phyloP scores from a whole-genome alignment of 345 rosid species.

The Sonneratia alba region DNA sequence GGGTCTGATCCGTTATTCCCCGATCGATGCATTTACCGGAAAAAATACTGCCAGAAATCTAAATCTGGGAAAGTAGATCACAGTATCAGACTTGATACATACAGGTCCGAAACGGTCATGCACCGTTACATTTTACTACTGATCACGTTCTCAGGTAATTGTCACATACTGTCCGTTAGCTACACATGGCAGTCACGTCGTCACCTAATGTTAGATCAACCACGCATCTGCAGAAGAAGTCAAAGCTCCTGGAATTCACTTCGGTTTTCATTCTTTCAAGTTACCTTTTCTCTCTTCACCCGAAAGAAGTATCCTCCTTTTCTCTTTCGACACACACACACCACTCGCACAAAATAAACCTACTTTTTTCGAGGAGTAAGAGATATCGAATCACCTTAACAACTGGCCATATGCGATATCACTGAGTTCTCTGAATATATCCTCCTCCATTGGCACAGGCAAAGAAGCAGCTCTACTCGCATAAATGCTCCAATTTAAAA shows the following conservation, averaged over 20 bases:
- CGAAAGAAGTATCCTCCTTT: no score
- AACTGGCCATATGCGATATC: not conserved
- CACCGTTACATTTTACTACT: not conserved
- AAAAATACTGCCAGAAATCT: not conserved
- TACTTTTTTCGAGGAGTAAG: no score
- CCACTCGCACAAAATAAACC: no score
- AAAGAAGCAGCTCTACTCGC: not conserved
- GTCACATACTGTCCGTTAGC: not conserved
- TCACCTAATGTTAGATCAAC: no score
- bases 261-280: no score
- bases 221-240: no score
- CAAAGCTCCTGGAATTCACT: no score
- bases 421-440: not conserved
- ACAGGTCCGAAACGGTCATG: not conserved
- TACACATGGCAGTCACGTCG: no score
- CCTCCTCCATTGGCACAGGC: slow-evolving; percentile 4
- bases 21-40: slow-evolving; percentile 12
- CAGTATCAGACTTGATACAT: not conserved
- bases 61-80: not conserved
- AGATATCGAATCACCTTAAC: no score
- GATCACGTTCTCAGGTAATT: not conserved
- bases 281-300: no score
- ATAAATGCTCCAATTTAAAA: slow-evolving; percentile 4
- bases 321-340: no score
- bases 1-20: not conserved